Evolutionary conservation across 2,329 filamentous ascomycete genomes (phyloP), one percentile per base, ranked within the genome.

Genomic region (Lasiodiplodia hormozganensis): DNA sequence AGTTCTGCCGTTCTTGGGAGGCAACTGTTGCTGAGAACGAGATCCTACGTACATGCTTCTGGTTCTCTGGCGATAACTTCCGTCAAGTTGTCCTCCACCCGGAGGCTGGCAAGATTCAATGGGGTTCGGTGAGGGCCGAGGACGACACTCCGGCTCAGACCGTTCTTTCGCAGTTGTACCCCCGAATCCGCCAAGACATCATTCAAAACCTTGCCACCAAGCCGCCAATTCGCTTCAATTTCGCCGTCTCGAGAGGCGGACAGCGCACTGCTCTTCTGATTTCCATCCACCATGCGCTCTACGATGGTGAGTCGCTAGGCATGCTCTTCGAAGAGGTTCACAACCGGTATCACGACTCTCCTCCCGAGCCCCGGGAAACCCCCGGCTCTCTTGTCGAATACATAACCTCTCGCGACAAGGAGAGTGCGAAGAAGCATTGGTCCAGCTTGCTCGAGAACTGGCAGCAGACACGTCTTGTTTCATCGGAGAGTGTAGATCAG

Each of bases 41-140:
- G 36, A 84, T 86, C 21, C 76, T 86, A 12, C 80, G 85, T 12
- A 86, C 85, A 28, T 79, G 84, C 0, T 97, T 97, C 74, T 80
- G 92, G 74, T 68, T 10, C 72, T 78, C 38, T 10, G 57, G 58
- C n/a, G 60, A 65, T 51, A 36, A 68, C 70, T 74, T 78, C 10
- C 70, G 62, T 7, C 72, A 77, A 21, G 73, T 77, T 52, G 72
- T 82, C 0, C 62, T 82, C n/a, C 53, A 69, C 2, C 40, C 69
- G 2, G 69, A 72, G 6, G 64, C 68, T 1, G 53, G 65, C 34
- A 8, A 60, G 10, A 60, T 75, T 16, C 65, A 51, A 5, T 78
- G 74, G 74, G 71, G 71, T 4, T 72, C 74, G 25, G 67, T 67
- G n/a, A 69, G 70, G 25, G 67, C 60, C 12, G 58, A 68, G n/a